Percentiles rank a stretch among this genome's conserved stretches.
These are phyloP conservation scores for Arthrobotrys megalospora DNA, from an alignment of 2,329 filamentous ascomycete genomes.

Conservation along the genomic window DNA sequence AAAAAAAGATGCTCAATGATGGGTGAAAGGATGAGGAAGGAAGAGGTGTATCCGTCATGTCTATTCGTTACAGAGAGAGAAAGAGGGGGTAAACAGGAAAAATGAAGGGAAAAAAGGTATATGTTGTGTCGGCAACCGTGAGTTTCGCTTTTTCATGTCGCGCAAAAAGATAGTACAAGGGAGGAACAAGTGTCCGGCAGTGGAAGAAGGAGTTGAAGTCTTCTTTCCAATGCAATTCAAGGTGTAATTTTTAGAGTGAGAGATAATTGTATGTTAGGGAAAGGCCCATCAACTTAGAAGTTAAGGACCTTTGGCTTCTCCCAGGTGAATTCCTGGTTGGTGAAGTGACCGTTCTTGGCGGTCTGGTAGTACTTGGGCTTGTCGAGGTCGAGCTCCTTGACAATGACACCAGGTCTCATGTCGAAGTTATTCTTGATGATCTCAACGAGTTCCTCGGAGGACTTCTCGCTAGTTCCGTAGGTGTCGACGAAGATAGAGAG, in stretches of 20 bases:
- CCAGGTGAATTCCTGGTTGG: constrained; percentile 97
- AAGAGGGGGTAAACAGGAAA: constrained; percentile 5
- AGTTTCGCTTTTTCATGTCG: constrained; percentile 62
- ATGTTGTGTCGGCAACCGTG: constrained; percentile 51
- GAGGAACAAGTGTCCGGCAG: constrained; percentile 61
- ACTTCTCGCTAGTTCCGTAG: constrained; percentile 93
- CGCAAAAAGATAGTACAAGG: constrained; percentile 62
- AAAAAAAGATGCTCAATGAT: constrained; percentile 30
- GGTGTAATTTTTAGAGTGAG: constrained; percentile 27
- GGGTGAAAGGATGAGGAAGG: neutral
- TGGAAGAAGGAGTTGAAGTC: constrained; percentile 62
- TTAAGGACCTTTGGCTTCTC: constrained; percentile 97
- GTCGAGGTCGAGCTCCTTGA: constrained; percentile 93
- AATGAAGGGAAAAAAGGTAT: constrained; percentile 21
- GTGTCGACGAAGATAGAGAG: constrained; percentile 98
- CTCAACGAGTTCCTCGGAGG: constrained; percentile 91
- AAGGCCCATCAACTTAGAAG: constrained; percentile 75
- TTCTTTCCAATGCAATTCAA: constrained; percentile 62
- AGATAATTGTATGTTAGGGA: constrained; percentile 29
- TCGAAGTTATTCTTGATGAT: constrained; percentile 98
- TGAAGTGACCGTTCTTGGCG: constrained; percentile 99
- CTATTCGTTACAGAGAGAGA: constrained; percentile 45
- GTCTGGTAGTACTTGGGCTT: constrained; percentile 99
- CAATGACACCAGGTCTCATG: constrained; percentile 97
- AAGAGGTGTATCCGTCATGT: constrained; percentile 42